Evolutionary conservation across 768 basidiomycete genomes (phyloP), one percentile per base, ranked within the genome.

Genomic region (Auricularia cornea): DNA sequence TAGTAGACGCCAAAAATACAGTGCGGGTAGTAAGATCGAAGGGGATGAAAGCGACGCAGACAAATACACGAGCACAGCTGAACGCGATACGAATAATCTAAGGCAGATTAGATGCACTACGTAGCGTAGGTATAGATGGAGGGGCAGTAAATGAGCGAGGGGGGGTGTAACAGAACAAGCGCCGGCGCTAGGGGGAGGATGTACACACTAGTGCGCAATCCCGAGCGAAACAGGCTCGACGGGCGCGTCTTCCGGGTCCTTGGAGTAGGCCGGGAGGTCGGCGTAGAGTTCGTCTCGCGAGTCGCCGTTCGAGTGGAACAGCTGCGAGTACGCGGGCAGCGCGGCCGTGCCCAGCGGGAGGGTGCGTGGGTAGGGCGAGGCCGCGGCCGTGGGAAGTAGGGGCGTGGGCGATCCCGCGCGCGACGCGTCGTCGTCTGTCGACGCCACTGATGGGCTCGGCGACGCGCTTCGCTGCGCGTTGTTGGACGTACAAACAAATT

Each of bases 251-350:
- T 57, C 54, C 26, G 44, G 20, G 12, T 57, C 54, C 28, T 57
- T 20, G 8, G 41, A 62, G 83, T 90, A 90, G 28, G 81, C 76
- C 0, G 90, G 90, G 51, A 90, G 74, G 16, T 84, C 86, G 18
- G 59, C 68, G n/a, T 81, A 83, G 65, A 82, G 79, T 69, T 92
- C 89, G 59, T 89, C 78, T 74, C 84, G 88, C 62, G 80, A 80
- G 60, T 90, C 86, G 20, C 92, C 91, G 67, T 89, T 88, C 20
- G 77, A 69, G 69, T 92, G 76, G 74, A 86, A 93, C 23, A 93
- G 78, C 66, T 91, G 89, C 4, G 88, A 90, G 70, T 93, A 93
- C 3, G 86, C 81, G 2, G 91, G 92, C 30, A 68, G 65, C 31
- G 54, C 54, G 54, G 18, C 26, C 16, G 54, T 29, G 26, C 54